These are phyloP conservation scores for Isabelozyma pseudorhagii DNA, from an alignment of 805 yeast genomes.

Conservation along the genomic window DNA sequence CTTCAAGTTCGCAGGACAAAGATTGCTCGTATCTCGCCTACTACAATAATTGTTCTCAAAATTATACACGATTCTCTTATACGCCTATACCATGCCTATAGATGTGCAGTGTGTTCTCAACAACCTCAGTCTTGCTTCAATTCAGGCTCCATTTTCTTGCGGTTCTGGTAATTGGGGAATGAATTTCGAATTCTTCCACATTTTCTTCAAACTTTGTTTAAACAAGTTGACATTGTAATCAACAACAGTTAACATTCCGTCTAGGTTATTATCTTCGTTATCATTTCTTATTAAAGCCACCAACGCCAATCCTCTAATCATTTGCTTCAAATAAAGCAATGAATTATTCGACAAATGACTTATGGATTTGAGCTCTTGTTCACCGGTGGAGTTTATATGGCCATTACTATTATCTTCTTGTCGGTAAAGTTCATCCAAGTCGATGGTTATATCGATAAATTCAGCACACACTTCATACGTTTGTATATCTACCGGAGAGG, in stretches of 20 bases:
- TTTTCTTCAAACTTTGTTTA: conserved; percentile 69
- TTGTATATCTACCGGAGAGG: conserved; percentile 92
- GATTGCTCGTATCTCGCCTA: too few species aligned
- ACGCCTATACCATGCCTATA: too few species aligned
- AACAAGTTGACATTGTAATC: conserved; percentile 87
- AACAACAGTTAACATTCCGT: conserved; percentile 55
- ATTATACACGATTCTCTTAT: too few species aligned
- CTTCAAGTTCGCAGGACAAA: too few species aligned
- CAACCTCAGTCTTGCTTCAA: too few species aligned
- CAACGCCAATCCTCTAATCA: conserved; percentile 89
- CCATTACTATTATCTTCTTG: conserved; percentile 14
- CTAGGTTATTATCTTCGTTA: conserved; percentile 38
- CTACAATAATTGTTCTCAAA: too few species aligned
- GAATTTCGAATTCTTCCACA: conserved; percentile 50
- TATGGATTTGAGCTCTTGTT: conserved; percentile 55
- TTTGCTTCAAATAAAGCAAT: conserved; percentile 79
- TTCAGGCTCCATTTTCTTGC: background rate
- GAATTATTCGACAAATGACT: conserved; percentile 81
- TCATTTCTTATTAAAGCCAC: conserved; percentile 82
- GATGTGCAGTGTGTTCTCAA: background rate
- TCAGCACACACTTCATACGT: conserved; percentile 97
- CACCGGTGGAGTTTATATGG: background rate
- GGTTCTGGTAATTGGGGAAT: conserved; percentile 1
- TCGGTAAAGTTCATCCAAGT: conserved; percentile 68
- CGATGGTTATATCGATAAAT: conserved; percentile 91